Conservation (phyloP, 2,329 filamentous ascomycete genomes). For the Beauveria sp. region DNA sequence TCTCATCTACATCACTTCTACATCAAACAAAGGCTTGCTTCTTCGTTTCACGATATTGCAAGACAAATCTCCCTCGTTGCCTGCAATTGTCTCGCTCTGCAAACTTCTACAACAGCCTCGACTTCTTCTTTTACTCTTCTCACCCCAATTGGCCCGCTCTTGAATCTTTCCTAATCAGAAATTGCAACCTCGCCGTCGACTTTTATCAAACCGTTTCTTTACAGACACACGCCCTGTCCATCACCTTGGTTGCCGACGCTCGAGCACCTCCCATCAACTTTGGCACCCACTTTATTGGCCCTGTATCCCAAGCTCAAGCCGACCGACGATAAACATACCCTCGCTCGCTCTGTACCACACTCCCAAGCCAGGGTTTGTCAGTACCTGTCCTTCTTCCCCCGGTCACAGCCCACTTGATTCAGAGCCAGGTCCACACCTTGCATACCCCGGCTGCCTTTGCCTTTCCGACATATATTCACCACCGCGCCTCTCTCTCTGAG, state of each 20-base stretch:
- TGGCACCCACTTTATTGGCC: conserved; percentile 6
- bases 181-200: neutral
- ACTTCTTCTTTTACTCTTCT: neutral
- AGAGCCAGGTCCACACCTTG: conserved; percentile 9
- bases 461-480: conserved; percentile 12
- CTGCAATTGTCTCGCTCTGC: neutral
- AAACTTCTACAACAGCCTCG: neutral
- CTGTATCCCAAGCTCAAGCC: conserved; percentile 6
- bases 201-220: neutral
- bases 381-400: conserved; percentile 11
- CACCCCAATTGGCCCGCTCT: neutral
- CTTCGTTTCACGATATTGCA: neutral
- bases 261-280: conserved; percentile 9
- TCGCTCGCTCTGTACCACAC: conserved; percentile 8
- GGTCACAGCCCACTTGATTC: conserved; percentile 13
- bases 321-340: conserved; percentile 8
- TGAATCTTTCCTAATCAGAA: neutral
- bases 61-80: conserved; percentile 1
- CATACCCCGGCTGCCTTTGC: conserved; percentile 7
- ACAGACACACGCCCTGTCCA: neutral
- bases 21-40: neutral
- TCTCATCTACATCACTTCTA: neutral
- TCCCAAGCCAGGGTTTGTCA: conserved; percentile 7
- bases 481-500: conserved; percentile 3
- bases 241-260: conserved; percentile 7